phyloP scores from a whole-genome alignment of 2,329 filamentous ascomycete species.

The Colletotrichum truncatum region DNA sequence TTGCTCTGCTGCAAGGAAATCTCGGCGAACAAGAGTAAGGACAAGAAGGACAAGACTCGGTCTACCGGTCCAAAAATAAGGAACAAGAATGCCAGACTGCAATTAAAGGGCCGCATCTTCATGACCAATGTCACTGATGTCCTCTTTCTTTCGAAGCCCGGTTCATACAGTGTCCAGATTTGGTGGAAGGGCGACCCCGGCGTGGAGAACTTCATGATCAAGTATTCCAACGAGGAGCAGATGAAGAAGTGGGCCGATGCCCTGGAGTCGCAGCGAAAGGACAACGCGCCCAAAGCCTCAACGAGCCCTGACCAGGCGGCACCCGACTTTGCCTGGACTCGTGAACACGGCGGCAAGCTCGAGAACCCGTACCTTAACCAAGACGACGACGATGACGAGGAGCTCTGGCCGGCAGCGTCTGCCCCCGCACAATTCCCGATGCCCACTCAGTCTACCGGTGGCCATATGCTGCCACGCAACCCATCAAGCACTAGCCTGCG shows the following conservation, averaged over 20 bases:
- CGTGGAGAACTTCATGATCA: slow-evolving; percentile 95
- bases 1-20: slow-evolving; percentile 97
- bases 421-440: slow-evolving; percentile 47
- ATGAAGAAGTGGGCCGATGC: slow-evolving; percentile 92
- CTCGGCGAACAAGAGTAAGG: slow-evolving; percentile 83
- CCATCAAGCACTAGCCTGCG: slow-evolving; percentile 80
- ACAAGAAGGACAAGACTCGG: slow-evolving; percentile 74
- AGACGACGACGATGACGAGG: slow-evolving; percentile 70
- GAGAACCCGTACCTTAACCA: slow-evolving; percentile 84
- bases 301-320: slow-evolving; percentile 59
- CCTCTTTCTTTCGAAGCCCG: slow-evolving; percentile 86
- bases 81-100: slow-evolving; percentile 81
- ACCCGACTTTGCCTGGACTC: slow-evolving; percentile 84
- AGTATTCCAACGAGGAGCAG: slow-evolving; percentile 88
- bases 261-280: slow-evolving; percentile 79
- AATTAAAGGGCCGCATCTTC: slow-evolving; percentile 96
- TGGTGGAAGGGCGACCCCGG: slow-evolving; percentile 98
- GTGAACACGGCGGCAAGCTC: slow-evolving; percentile 69
- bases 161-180: slow-evolving; percentile 94
- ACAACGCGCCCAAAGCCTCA: slow-evolving; percentile 60
- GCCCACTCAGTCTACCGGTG: slow-evolving; percentile 42
- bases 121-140: slow-evolving; percentile 99
- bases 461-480: slow-evolving; percentile 66
- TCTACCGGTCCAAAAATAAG: slow-evolving; percentile 64
- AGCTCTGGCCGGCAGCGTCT: slow-evolving; percentile 48